Conservation (phyloP, 2,329 filamentous ascomycete genomes). For the Fusarium napiforme region DNA sequence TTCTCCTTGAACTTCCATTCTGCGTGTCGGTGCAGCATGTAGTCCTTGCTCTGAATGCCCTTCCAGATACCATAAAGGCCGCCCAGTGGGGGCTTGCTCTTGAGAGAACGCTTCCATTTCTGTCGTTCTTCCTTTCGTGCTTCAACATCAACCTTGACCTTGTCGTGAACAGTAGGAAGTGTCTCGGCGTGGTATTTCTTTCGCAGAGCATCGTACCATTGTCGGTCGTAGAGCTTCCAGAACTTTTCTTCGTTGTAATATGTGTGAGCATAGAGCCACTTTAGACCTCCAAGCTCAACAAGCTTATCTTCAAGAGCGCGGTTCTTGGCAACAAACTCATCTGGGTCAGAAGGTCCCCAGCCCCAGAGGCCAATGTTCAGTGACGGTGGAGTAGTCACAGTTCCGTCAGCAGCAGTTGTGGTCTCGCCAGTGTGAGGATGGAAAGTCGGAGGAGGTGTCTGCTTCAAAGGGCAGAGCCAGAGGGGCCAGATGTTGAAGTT, state of each 20-base stretch:
- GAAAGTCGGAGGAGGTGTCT: slow-evolving; percentile 62
- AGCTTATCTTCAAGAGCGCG: slow-evolving; percentile 77
- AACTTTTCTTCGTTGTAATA: slow-evolving; percentile 82
- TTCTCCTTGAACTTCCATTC: slow-evolving; percentile 63
- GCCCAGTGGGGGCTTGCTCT: slow-evolving; percentile 64
- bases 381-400: slow-evolving; percentile 51
- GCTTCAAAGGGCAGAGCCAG: slow-evolving; percentile 68
- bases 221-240: slow-evolving; percentile 69
- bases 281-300: slow-evolving; percentile 76
- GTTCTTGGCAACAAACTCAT: slow-evolving; percentile 75
- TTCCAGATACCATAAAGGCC: slow-evolving; percentile 70
- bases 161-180: slow-evolving; percentile 76
- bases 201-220: slow-evolving; percentile 71
- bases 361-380: slow-evolving; percentile 83
- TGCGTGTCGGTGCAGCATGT: slow-evolving; percentile 63
- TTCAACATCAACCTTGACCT: slow-evolving; percentile 69
- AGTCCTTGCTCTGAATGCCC: slow-evolving; percentile 68
- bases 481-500: slow-evolving; percentile 68
- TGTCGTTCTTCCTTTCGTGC: slow-evolving; percentile 54
- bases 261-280: slow-evolving; percentile 88
- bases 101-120: slow-evolving; percentile 55
- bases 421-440: slow-evolving; percentile 61
- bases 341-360: slow-evolving; percentile 68
- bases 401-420: slow-evolving; percentile 36
- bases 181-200: slow-evolving; percentile 69